A percentile compares a stretch with the other conserved stretches of the same genome.
Evolutionary conservation across 139 green algal species (phyloP).

Genomic region (Yamagishiella unicocca): DNA sequence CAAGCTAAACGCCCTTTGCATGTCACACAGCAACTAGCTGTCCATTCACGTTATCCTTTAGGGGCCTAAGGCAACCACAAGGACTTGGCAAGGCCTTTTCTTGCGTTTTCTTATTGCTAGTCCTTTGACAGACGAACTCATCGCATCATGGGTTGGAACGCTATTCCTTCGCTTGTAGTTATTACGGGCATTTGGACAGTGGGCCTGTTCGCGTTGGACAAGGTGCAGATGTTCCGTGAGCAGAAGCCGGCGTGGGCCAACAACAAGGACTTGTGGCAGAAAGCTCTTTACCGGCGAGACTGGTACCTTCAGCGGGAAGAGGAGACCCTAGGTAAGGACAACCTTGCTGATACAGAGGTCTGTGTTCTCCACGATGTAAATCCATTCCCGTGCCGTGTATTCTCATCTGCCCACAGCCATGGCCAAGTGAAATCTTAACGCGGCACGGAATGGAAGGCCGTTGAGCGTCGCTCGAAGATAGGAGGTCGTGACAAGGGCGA

Average conservation of each 20-base stretch:
- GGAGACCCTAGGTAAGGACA: conserved; percentile 40
- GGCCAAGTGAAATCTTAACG: conserved; percentile 7
- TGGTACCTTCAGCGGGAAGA: conserved; percentile 47
- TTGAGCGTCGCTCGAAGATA: too few relatives aligned
- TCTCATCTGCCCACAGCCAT: neutral
- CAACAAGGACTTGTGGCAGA: conserved; percentile 50
- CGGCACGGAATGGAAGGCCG: neutral
- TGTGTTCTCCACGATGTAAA: neutral
- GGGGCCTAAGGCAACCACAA: too few relatives aligned
- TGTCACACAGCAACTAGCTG: too few relatives aligned
- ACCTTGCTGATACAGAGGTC: too few relatives aligned
- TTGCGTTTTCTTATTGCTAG: too few relatives aligned
- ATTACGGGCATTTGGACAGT: conserved; percentile 49
- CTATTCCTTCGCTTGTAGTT: conserved; percentile 39
- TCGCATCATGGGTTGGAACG: conserved; percentile 46
- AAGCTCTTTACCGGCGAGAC: conserved; percentile 40
- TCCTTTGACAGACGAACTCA: too few relatives aligned
- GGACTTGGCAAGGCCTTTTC: too few relatives aligned
- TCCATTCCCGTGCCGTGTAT: neutral
- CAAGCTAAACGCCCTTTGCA: too few relatives aligned
- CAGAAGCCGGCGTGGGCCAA: conserved; percentile 40
- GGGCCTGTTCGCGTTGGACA: conserved; percentile 37
- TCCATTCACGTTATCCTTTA: too few relatives aligned
- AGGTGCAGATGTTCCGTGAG: conserved; percentile 44
- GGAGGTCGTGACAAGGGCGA: too few relatives aligned